phyloP scores from a whole-genome alignment of 305 asterid genomes.

The Stenogyne calaminthoides region DNA sequence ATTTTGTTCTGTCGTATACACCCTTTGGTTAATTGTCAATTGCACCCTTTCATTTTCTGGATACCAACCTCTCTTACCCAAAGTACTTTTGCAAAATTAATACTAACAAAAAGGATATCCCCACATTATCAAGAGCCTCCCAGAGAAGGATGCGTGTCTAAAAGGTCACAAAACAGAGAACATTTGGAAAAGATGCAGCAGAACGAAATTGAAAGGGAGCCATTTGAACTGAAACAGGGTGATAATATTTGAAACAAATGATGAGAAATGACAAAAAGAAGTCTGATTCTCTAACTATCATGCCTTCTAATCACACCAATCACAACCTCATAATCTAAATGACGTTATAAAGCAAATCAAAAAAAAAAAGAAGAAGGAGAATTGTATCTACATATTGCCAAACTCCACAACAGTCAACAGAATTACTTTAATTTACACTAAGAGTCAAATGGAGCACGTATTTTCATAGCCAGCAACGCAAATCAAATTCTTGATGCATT shows the following conservation, averaged over 20 bases:
- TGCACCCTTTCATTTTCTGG: too few relatives aligned
- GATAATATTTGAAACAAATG: not conserved
- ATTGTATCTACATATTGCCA: not conserved
- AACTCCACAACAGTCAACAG: not conserved
- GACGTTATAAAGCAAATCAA: not conserved
- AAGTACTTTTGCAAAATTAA: too few relatives aligned
- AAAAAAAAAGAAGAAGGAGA: not conserved
- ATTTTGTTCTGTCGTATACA: not conserved
- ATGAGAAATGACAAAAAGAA: not conserved
- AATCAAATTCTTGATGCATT: not conserved
- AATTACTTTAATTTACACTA: not conserved
- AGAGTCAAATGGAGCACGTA: not conserved
- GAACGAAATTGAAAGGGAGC: not conserved
- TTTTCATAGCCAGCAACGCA: not conserved
- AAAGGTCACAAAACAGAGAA: not conserved
- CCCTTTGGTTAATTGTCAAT: not conserved
- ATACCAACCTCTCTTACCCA: too few relatives aligned
- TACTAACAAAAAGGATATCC: not conserved
- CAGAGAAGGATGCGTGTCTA: not conserved
- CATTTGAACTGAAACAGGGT: not conserved
- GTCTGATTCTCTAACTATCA: not conserved
- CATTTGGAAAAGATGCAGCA: slow-evolving; percentile 8
- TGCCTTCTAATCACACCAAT: not conserved
- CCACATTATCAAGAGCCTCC: not conserved
- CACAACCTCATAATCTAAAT: not conserved